Evolutionary conservation across 129 eudicot species (phyloP), one percentile per base, ranked within the genome.

Genomic region (Artemisia tridentata): DNA sequence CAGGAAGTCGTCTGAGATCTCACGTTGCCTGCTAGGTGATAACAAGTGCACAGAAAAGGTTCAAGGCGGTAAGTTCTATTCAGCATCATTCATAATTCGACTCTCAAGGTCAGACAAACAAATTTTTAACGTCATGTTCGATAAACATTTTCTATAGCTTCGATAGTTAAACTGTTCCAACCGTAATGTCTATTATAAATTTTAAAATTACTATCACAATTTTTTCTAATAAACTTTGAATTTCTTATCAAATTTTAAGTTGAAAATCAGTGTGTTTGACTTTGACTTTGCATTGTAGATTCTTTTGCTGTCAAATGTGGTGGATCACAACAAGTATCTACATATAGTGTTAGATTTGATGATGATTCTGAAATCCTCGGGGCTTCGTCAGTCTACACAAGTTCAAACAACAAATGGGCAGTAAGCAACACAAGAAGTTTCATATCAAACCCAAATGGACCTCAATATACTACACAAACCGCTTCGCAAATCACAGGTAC

Each of bases 301-400:
- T 84, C 90, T 46, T 84, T 88, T 72, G 80, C 90, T 46, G 61
- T 88, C 72, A 88, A 88, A 45, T 79, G 95, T 72, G 95, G 95
- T 71, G 95, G 90, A 14, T 20, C 55, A 14, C 65, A 80, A 72
- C 82, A 77, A 73, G 78, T 69, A 27, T 84, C 90, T 65, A 56
- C 85, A 71, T 57, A 73, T 19, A 84, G 86, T 20, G 64, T 78
- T 48, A 75, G 59, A 66, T 88, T 56, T 29, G 80, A 82, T 59
- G 84, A 84, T 72, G 95, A 88, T 78, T 82, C 90, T 54, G 90
- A 88, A 69, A 75, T 58, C 23, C 80, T 88, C 0, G 90, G 90
- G 64, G 81, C 90, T 27, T 85, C 90, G 75, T 88, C 95, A 49
- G 56, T 84, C n/a, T n/a, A 82, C 78, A 61, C 80, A 3, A 79